phyloP scores from a whole-genome alignment of 441 rosid genomes.

The Metrosideros polymorpha region DNA sequence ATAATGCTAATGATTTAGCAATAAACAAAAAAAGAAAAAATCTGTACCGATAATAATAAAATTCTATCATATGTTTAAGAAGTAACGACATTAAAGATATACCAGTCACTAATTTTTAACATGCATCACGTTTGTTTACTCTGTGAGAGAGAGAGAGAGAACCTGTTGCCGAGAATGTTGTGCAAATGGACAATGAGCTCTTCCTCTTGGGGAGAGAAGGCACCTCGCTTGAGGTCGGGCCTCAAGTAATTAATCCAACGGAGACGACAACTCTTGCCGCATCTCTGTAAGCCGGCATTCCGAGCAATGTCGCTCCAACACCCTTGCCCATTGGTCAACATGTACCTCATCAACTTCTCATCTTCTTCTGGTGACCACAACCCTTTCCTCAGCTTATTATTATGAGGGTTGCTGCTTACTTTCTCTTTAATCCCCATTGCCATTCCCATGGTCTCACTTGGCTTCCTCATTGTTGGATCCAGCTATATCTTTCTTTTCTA shows the following conservation, averaged over 20 bases:
- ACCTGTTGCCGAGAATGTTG: slow-evolving; percentile 91
- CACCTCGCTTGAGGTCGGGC: slow-evolving; percentile 90
- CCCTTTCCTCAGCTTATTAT: slow-evolving; percentile 61
- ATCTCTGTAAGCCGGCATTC: slow-evolving; percentile 72
- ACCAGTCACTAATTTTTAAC: background rate
- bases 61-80: background rate
- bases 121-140: background rate
- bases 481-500: background rate
- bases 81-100: background rate
- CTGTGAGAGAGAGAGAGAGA: background rate
- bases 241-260: slow-evolving; percentile 90
- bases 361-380: slow-evolving; percentile 96
- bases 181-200: slow-evolving; percentile 76
- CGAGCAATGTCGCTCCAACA: slow-evolving; percentile 88
- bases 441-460: slow-evolving; percentile 8
- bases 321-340: slow-evolving; percentile 71
- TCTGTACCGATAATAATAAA: background rate
- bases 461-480: slow-evolving; percentile 41
- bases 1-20: background rate
- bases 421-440: slow-evolving; percentile 25
- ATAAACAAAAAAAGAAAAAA: background rate
- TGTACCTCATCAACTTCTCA: slow-evolving; percentile 71
- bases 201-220: slow-evolving; percentile 77
- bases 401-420: slow-evolving; percentile 9
- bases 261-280: slow-evolving; percentile 93